These are phyloP conservation scores for Tulasnella sp. DNA, from an alignment of 768 basidiomycete genomes.

Conservation along the genomic window DNA sequence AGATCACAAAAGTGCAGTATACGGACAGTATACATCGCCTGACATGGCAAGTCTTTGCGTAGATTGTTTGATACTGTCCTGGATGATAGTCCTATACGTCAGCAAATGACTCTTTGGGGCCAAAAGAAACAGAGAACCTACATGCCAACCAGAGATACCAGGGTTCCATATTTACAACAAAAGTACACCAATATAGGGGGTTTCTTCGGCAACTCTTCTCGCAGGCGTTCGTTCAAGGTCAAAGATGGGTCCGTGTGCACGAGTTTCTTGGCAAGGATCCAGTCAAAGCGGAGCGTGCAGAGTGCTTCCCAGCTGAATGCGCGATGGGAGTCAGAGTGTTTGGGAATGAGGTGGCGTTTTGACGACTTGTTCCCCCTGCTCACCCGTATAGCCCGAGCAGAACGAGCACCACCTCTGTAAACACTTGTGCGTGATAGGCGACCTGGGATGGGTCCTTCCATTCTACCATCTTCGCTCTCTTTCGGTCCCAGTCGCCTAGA, in stretches of 20 bases:
- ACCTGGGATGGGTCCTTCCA: background rate
- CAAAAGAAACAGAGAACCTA: background rate
- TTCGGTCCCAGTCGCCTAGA: background rate
- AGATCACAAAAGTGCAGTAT: background rate
- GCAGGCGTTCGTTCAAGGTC: too few species aligned
- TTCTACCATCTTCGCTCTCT: slow-evolving; percentile 2
- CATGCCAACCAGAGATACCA: background rate
- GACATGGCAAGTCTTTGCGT: background rate
- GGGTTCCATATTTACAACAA: background rate
- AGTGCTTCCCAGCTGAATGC: slow-evolving; percentile 3
- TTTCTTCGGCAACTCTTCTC: background rate
- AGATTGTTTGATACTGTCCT: background rate
- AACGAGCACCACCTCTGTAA: background rate
- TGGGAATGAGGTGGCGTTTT: too few species aligned
- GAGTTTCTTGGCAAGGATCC: background rate
- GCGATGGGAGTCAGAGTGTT: background rate
- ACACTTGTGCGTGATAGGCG: background rate
- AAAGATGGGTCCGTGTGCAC: too few species aligned
- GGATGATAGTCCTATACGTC: background rate
- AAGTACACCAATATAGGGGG: background rate
- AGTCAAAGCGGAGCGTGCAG: background rate
- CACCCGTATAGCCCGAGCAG: background rate
- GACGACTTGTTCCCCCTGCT: too few species aligned
- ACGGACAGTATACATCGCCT: background rate
- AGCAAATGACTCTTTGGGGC: background rate